Evolutionary conservation across 1,284 basidiomycete genomes (phyloP).

Genomic region (Cystobasidium pallidum): DNA sequence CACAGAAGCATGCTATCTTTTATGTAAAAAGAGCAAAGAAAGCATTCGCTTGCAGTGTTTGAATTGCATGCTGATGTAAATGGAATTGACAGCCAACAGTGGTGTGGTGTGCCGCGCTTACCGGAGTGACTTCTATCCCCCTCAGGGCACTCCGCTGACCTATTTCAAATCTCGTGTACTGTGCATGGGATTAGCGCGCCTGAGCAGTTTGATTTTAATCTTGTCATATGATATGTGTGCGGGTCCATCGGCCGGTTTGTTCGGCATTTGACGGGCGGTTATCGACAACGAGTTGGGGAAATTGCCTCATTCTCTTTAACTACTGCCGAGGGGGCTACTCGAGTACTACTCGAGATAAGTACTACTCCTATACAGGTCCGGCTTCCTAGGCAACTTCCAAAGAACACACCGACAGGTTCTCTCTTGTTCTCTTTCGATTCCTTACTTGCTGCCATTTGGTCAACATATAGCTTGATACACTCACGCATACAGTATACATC

Average conservation of each 20-base stretch:
- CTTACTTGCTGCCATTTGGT: too few relatives aligned
- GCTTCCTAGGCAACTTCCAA: not conserved
- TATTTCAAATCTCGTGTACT: conserved; percentile 10
- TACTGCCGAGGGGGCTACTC: too few relatives aligned
- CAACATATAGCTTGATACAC: too few relatives aligned
- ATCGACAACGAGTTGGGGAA: not conserved
- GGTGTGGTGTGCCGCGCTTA: too few relatives aligned
- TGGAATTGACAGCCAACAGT: not conserved
- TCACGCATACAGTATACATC: too few relatives aligned
- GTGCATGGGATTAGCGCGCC: too few relatives aligned
- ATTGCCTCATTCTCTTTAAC: not conserved
- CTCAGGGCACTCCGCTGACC: too few relatives aligned
- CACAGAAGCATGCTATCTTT: too few relatives aligned
- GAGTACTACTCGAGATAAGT: too few relatives aligned
- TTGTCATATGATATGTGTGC: not conserved
- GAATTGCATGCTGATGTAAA: conserved; percentile 9
- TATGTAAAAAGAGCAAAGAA: too few relatives aligned
- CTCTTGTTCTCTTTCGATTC: not conserved
- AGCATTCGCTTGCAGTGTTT: not conserved
- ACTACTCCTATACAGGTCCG: not conserved
- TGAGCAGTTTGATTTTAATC: too few relatives aligned
- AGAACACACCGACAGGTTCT: not conserved
- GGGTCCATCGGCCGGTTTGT: conserved; percentile 9
- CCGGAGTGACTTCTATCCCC: too few relatives aligned
- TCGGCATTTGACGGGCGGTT: conserved; percentile 1